Percentiles rank a stretch among this genome's conserved stretches.
Evolutionary conservation across 345 rosid species (phyloP).

Genomic region (Populus tremula): DNA sequence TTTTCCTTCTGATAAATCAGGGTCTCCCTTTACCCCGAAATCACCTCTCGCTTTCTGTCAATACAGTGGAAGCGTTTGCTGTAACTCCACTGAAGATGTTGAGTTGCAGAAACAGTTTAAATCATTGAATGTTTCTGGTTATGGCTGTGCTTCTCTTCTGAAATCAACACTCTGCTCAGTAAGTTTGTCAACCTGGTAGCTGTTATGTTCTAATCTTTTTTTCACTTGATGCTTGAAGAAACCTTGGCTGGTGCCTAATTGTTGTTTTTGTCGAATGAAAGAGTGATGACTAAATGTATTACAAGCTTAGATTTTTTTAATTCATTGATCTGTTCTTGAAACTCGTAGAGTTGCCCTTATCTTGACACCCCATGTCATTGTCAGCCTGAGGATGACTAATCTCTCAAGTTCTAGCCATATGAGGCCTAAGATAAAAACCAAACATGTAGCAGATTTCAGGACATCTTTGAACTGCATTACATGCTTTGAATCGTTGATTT

Average conservation of each 20-base stretch:
- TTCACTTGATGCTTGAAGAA: background rate
- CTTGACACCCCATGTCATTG: too few species aligned
- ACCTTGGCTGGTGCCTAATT: background rate
- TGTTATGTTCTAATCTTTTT: background rate
- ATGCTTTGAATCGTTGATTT: background rate
- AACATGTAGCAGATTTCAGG: background rate
- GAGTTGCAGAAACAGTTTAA: slow-evolving; percentile 26
- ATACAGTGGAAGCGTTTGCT: slow-evolving; percentile 30
- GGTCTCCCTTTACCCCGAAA: slow-evolving; percentile 19
- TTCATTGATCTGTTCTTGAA: too few species aligned
- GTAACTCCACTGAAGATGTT: slow-evolving; percentile 25
- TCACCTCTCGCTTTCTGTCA: slow-evolving; percentile 24
- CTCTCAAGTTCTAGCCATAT: too few species aligned
- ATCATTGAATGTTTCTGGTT: slow-evolving; percentile 23
- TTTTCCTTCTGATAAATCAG: slow-evolving; percentile 13
- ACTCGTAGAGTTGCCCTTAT: too few species aligned
- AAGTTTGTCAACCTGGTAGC: slow-evolving; percentile 4
- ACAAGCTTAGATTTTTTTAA: too few species aligned
- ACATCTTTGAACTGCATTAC: background rate
- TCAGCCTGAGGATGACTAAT: too few species aligned
- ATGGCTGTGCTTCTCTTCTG: slow-evolving; percentile 23
- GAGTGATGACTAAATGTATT: too few species aligned
- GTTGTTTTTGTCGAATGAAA: background rate
- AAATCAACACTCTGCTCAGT: slow-evolving; percentile 29
- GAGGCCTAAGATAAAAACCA: too few species aligned